Percentiles rank a stretch among this genome's conserved stretches.
These are phyloP conservation scores for Barnettozyma sp. DNA, from an alignment of 805 yeast genomes.

Conservation along the genomic window DNA sequence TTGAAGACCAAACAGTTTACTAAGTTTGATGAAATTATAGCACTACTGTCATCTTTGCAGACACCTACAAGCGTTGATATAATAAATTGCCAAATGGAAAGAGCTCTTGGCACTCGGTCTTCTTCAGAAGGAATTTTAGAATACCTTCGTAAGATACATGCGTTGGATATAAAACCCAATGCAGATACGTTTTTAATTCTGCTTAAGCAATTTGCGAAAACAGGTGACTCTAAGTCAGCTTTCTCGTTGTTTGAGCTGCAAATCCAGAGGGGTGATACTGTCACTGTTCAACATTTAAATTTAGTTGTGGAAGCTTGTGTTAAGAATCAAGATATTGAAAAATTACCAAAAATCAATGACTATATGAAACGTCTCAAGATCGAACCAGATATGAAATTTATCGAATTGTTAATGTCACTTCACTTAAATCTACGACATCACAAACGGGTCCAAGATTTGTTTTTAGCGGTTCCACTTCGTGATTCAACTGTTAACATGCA, in stretches of 20 bases:
- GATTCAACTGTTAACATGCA: slow-evolving; percentile 9
- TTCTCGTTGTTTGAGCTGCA: slow-evolving; percentile 14
- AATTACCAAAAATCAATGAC: slow-evolving; percentile 8
- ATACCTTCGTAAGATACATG: slow-evolving; percentile 6
- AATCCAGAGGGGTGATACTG: slow-evolving; percentile 6
- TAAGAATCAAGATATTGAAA: slow-evolving; percentile 9
- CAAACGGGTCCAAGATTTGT: slow-evolving; percentile 11
- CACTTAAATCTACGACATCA: slow-evolving; percentile 10
- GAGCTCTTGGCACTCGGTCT: neutral
- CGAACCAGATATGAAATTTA: slow-evolving; percentile 12
- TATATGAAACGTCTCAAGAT: slow-evolving; percentile 13
- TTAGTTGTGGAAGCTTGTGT: slow-evolving; percentile 12
- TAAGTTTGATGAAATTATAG: slow-evolving; percentile 2
- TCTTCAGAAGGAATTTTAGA: slow-evolving; percentile 1
- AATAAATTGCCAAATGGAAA: slow-evolving; percentile 5
- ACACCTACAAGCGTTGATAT: slow-evolving; percentile 1
- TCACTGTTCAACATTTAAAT: slow-evolving; percentile 8
- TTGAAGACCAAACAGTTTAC: neutral
- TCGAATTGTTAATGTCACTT: slow-evolving; percentile 13
- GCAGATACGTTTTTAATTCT: slow-evolving; percentile 13
- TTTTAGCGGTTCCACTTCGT: neutral
- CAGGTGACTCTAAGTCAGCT: slow-evolving; percentile 18
- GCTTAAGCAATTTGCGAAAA: slow-evolving; percentile 16
- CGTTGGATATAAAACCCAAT: slow-evolving; percentile 9
- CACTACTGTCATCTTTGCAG: neutral